Evolutionary conservation across 306 rosid genomes (phyloP).

Genomic region (Phaseolus lunatus): DNA sequence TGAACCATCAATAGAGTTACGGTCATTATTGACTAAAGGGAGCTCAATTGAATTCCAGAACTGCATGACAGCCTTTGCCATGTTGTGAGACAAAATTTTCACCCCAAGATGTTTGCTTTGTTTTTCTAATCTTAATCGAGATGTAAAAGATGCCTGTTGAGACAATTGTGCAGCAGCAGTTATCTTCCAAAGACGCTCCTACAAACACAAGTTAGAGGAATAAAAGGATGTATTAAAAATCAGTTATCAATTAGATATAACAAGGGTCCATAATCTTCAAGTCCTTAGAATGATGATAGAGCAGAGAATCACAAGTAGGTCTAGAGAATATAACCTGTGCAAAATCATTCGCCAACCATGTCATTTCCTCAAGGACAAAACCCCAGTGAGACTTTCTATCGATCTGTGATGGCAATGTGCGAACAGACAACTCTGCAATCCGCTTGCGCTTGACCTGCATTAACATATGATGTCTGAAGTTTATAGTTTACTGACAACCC

Average conservation of each 20-base stretch:
- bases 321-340: conserved; percentile 77
- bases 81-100: conserved; percentile 73
- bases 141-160: conserved; percentile 68
- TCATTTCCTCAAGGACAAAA: conserved; percentile 96
- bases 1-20: conserved; percentile 43
- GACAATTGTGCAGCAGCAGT: conserved; percentile 86
- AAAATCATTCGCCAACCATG: conserved; percentile 99
- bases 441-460: conserved; percentile 91
- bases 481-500: conserved; percentile 36
- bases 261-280: conserved; percentile 1
- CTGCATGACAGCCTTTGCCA: conserved; percentile 91
- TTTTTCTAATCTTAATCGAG: conserved; percentile 72
- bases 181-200: conserved; percentile 99
- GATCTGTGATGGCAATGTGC: conserved; percentile 60
- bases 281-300: neutral
- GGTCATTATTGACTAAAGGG: conserved; percentile 49
- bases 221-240: conserved; percentile 25
- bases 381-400: conserved; percentile 85
- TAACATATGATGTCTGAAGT: conserved; percentile 42
- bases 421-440: conserved; percentile 84
- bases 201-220: conserved; percentile 36
- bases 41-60: conserved; percentile 93
- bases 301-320: neutral
- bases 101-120: conserved; percentile 57
- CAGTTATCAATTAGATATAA: conserved; percentile 11